These are phyloP conservation scores for Cutaneotrichosporon sp. DNA, from an alignment of 1,284 basidiomycete genomes.

Conservation along the genomic window DNA sequence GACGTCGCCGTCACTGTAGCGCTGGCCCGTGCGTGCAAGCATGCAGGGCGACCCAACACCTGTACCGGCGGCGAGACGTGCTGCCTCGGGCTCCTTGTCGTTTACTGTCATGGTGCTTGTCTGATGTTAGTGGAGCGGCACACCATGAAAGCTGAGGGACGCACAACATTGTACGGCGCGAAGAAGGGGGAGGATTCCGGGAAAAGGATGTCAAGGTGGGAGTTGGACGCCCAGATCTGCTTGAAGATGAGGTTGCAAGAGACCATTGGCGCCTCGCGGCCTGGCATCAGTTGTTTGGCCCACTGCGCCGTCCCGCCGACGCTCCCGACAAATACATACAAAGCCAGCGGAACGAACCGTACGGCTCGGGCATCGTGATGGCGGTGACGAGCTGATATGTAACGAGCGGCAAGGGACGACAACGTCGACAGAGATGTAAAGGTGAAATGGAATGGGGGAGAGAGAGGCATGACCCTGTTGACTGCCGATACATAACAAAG, in stretches of 20 bases:
- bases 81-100: slow-evolving; percentile 32
- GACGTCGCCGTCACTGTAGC: slow-evolving; percentile 40
- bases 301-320: too few relatives aligned
- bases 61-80: slow-evolving; percentile 27
- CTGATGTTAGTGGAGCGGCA: slow-evolving; percentile 13
- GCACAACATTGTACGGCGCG: slow-evolving; percentile 29
- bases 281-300: slow-evolving; percentile 15
- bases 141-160: slow-evolving; percentile 8
- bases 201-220: slow-evolving; percentile 33
- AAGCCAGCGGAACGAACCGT: slow-evolving; percentile 44
- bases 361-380: slow-evolving; percentile 25
- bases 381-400: neutral
- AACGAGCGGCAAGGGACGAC: too few relatives aligned
- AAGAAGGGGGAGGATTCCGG: slow-evolving; percentile 30
- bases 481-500: too few relatives aligned
- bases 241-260: slow-evolving; percentile 50
- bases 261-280: slow-evolving; percentile 42
- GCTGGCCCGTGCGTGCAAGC: slow-evolving; percentile 32
- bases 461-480: too few relatives aligned
- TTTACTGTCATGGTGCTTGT: slow-evolving; percentile 17
- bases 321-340: slow-evolving; percentile 24
- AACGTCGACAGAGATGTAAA: too few relatives aligned
- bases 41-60: slow-evolving; percentile 40
- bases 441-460: too few relatives aligned
- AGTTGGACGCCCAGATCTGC: slow-evolving; percentile 34